Base-by-base conservation (phyloP, 805 yeast genomes). In the Cyberlindnera subsufficiens region DNA sequence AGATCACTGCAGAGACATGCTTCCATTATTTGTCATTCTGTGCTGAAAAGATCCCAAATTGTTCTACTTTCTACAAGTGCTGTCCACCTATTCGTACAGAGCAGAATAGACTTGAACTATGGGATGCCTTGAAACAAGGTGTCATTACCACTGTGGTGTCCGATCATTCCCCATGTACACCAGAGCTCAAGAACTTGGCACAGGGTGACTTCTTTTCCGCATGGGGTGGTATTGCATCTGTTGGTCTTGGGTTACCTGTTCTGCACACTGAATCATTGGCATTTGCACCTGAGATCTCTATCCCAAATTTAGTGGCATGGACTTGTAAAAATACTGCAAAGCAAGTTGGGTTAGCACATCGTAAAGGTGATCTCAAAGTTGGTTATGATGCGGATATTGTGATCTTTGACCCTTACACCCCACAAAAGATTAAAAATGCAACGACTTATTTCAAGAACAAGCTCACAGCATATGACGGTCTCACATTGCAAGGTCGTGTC, bases 171-270 rank as follows among this genome's bases (percentile, higher is more conserved):
- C 98, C 97, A 3, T 90, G 98, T 65, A 87, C 96, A 0, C 96
- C 97, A 0, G 87, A 87, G 46, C 69, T 90, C 56, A 90, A 90
- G 63, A 85, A 86, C 18, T 69, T 88, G 40, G 82, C 78, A 10
- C 71, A 77, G 46, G 96, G 96, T 33, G 96, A 90, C 59, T 90
- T 90, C 60, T 78, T 90, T 53, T 75, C 81, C 30, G 95, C 97
- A 3, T 90, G 98, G 98, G 98, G 97, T 30, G 98, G 98, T 9
- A 88, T 90, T 33, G 74, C 96, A 2, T 86, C 96, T 1, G 95
- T 90, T 29, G 98, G 98, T 0, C 76, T 91, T 33, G 97, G 97
- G 0, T 70, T 90, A 37, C 86, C 95, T 0, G 74, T 89, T 32
- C 63, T 90, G 40, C 83, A 78, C 72, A 86, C 96, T 1, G 88